Base-by-base conservation (phyloP, 2,329 filamentous ascomycete genomes). In the Botrytis fabae region DNA sequence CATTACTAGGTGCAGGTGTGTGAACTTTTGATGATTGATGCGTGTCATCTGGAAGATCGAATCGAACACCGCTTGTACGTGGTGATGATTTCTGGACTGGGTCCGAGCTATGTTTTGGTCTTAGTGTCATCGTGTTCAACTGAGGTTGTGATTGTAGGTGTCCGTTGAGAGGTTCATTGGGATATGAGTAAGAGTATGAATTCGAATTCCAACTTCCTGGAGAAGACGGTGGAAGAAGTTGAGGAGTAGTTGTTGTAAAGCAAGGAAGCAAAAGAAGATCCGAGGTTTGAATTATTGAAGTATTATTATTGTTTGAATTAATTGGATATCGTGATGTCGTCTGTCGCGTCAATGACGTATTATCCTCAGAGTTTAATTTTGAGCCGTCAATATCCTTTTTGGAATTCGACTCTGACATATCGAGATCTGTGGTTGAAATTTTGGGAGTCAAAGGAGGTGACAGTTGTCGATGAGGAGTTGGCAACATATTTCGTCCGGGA, bases 51-150 rank as follows among this genome's bases (percentile, higher is more conserved):
- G 73, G 64, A 35, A 73, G 65, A 40, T 40, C 73, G 75, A 48
- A 78, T 76, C 18, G 78, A 59, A n/a, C 65, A n/a, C 48, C 35
- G 1, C 78, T 77, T 25, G 75, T 73, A 8, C 70, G 72, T 42
- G 73, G 48, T n/a, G 63, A 73, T 10, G 75, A 65, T 64, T n/a
- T 54, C 48, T 54, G 48, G 25, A 74, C 74, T 0, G 73, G 63
- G 22, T 66, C 71, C 25, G 70, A 74, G 18, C 76, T 73, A 42
- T 66, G 38, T 57, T 77, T 76, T 51, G 76, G 73, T 35, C 73
- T 73, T 40, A 72, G 72, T 3, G 76, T 74, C 20, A 78, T 76
- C 25, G 6, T 57, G 3, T 57, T 16, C n/a, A 28, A 57, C 32
- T 32, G 12, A 28, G 51, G 16, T 51, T 51, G 48, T 32, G 74